phyloP scores from a whole-genome alignment of 768 basidiomycete genomes.

The Pleurotus tuoliensis region DNA sequence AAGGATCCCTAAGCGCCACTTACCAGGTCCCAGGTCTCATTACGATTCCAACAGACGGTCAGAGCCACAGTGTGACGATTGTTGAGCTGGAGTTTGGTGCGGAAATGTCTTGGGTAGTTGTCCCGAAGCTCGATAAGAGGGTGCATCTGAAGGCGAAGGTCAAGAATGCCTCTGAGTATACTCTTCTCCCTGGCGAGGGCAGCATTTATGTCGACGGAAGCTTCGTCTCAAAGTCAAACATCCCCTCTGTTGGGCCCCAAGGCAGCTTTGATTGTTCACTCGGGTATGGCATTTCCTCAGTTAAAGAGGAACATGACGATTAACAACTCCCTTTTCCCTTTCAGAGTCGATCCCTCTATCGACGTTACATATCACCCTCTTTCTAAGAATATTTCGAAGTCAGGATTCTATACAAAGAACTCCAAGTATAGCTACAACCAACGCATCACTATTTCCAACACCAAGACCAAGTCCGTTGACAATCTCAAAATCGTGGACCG shows the following conservation, averaged over 20 bases:
- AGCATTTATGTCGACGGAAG: slow-evolving; percentile 55
- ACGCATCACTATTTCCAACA: slow-evolving; percentile 35
- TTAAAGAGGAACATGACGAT: neutral
- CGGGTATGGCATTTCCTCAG: slow-evolving; percentile 28
- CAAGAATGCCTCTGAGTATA: slow-evolving; percentile 52
- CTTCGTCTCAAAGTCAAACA: slow-evolving; percentile 45
- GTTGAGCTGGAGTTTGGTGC: slow-evolving; percentile 32
- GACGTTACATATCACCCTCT: slow-evolving; percentile 36
- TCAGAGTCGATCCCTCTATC: slow-evolving; percentile 36
- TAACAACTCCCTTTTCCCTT: neutral
- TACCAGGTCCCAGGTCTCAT: slow-evolving; percentile 39
- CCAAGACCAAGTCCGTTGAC: slow-evolving; percentile 24
- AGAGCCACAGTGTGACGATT: slow-evolving; percentile 38
- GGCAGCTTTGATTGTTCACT: slow-evolving; percentile 44
- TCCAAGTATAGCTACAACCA: slow-evolving; percentile 29
- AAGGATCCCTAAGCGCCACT: slow-evolving; percentile 35
- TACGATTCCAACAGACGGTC: slow-evolving; percentile 36
- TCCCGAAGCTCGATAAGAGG: slow-evolving; percentile 34
- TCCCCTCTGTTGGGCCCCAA: slow-evolving; percentile 37
- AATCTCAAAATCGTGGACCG: slow-evolving; percentile 35
- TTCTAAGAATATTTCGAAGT: slow-evolving; percentile 27
- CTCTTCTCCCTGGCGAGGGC: slow-evolving; percentile 42
- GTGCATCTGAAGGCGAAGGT: slow-evolving; percentile 45
- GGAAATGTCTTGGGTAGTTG: slow-evolving; percentile 37
- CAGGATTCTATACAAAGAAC: slow-evolving; percentile 31